Base-by-base conservation (phyloP, 305 asterid species). In the Fraxinus velutina region DNA sequence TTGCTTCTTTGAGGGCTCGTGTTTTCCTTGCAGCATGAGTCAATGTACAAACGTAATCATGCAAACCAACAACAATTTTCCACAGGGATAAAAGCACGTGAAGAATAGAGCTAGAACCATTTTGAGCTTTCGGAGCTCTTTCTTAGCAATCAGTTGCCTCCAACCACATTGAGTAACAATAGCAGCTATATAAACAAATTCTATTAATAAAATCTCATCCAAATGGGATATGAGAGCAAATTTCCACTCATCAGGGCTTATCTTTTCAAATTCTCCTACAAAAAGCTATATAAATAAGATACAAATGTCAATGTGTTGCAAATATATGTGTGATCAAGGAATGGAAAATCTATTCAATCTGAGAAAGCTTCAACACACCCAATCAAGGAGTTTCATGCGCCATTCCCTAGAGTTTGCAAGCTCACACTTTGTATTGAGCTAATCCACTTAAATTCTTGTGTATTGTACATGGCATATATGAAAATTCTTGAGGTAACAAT, bases 1-100 rank as follows among this genome's bases (percentile, higher is more conserved):
- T 96, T 78, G 99, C 99, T 91, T 94, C 94, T 88, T 94, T 94
- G 77, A 96, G 90, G 85, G 99, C 99, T 84, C 99, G 98, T 13
- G 99, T 94, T 90, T 96, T 98, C 88, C 96, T 91, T 79, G 99
- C 89, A 83, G 98, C 99, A 98, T 90, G 87, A 52, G 57, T 39
- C 80, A 87, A 85, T 55, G 66, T 17, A 17, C 37, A 83, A 77
- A 81, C 37, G 60, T 29, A 73, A 80, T 78, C 52, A 81, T 60
- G 77, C 80, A 82, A 81, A 71, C 72, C 80, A 76, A 80, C 22
- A 81, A 76, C 57, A 17, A 33, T 44, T 81, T 81, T 39, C 21
- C 79, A 47, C 24, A 57, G 85, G 70, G 77, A 57, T 12, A 70
- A 86, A 84, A 82, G 77, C 77, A 83, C 71, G 86, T 78, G 22